Percentiles rank a stretch among this genome's conserved stretches.
Evolutionary conservation across 495 filamentous ascomycete genomes (phyloP).

Genomic region (Umbilicaria muhlenbergii): DNA sequence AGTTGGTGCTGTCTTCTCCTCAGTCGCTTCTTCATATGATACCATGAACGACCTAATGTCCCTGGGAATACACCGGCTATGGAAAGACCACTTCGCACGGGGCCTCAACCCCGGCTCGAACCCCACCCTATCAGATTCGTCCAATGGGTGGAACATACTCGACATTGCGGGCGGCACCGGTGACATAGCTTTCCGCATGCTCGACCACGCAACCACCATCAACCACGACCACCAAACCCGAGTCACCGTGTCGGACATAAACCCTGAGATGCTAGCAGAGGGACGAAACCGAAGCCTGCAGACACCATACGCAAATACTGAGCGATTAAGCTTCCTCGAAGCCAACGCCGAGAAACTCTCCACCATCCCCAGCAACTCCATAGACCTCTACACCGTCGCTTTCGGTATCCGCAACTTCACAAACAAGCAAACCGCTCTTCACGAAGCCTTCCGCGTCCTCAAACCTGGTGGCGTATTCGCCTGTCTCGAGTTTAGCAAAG

Average conservation of each 20-base stretch:
- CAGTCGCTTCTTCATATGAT: slow-evolving; percentile 82
- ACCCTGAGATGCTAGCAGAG: slow-evolving; percentile 82
- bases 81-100: slow-evolving; percentile 97
- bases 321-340: slow-evolving; percentile 61
- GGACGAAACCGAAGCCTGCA: slow-evolving; percentile 57
- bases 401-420: slow-evolving; percentile 98
- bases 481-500: slow-evolving; percentile 88
- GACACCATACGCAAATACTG: slow-evolving; percentile 39
- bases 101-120: slow-evolving; percentile 73
- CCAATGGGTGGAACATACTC: slow-evolving; percentile 61
- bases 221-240: slow-evolving; percentile 63
- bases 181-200: slow-evolving; percentile 94
- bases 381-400: slow-evolving; percentile 94
- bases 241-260: slow-evolving; percentile 91
- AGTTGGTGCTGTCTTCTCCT: slow-evolving; percentile 89
- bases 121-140: slow-evolving; percentile 29
- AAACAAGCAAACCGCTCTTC: slow-evolving; percentile 61
- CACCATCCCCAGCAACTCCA: slow-evolving; percentile 40
- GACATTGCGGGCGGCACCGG: slow-evolving; percentile 96
- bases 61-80: slow-evolving; percentile 86
- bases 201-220: slow-evolving; percentile 72
- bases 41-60: slow-evolving; percentile 99
- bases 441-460: slow-evolving; percentile 72
- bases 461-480: slow-evolving; percentile 94
- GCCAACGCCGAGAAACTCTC: slow-evolving; percentile 77